phyloP scores from a whole-genome alignment of 108 stramenopile species.

The Cyclotella sp. region DNA sequence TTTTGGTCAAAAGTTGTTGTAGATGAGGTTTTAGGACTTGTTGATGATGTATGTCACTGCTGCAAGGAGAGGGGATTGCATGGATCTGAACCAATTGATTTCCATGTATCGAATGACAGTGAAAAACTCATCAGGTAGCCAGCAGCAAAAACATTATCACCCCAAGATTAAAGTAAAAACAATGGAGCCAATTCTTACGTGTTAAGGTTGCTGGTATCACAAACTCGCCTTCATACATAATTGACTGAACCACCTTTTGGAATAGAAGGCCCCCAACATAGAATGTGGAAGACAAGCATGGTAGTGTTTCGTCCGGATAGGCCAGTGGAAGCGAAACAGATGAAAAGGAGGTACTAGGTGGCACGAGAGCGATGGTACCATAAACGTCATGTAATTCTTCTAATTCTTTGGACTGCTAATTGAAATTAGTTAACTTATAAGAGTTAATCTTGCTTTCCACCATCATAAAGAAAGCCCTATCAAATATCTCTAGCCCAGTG shows the following conservation, averaged over 20 bases:
- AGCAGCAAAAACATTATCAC: conserved; percentile 3
- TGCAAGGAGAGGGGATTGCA: conserved; percentile 48
- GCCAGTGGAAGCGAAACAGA: conserved; percentile 46
- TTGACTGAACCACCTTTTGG: conserved; percentile 64
- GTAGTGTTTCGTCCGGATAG: conserved; percentile 59
- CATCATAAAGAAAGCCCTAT: background rate
- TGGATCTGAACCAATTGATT: conserved; percentile 34
- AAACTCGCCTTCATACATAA: conserved; percentile 48
- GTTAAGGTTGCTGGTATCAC: conserved; percentile 61
- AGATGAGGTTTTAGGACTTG: conserved; percentile 28
- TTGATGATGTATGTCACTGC: conserved; percentile 39
- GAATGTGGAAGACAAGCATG: conserved; percentile 43
- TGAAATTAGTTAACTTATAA: background rate
- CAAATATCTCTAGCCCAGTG: conserved; percentile 17
- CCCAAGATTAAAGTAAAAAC: conserved; percentile 33
- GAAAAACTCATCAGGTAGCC: conserved; percentile 17
- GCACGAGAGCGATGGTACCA: conserved; percentile 59
- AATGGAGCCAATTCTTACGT: conserved; percentile 44
- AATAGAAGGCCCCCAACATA: conserved; percentile 33
- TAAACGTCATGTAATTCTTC: conserved; percentile 48
- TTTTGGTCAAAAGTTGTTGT: conserved; percentile 50
- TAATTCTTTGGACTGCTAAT: background rate
- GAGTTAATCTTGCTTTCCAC: background rate
- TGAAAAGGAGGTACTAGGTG: conserved; percentile 53
- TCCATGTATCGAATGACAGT: conserved; percentile 26